Conservation (phyloP, 1,284 basidiomycete species). For the Microbotryomycetes sp. region DNA sequence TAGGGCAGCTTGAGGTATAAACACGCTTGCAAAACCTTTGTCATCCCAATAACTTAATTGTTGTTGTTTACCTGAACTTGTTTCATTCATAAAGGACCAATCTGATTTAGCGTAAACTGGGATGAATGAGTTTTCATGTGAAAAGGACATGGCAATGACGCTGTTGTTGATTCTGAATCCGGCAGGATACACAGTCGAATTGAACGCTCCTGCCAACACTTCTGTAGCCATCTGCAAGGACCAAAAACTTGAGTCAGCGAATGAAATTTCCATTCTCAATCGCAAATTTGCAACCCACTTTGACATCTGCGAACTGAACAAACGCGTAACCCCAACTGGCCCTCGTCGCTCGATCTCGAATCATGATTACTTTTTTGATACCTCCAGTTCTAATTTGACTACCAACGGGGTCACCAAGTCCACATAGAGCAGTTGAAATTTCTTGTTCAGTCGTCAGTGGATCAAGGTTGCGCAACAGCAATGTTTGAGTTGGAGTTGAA, state of each 20-base stretch:
- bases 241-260: background rate
- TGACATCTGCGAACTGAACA: slow-evolving; percentile 75
- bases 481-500: slow-evolving; percentile 56
- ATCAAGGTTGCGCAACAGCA: slow-evolving; percentile 81
- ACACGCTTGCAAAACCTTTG: slow-evolving; percentile 32
- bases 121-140: slow-evolving; percentile 35
- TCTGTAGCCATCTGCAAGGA: slow-evolving; percentile 31
- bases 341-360: slow-evolving; percentile 75
- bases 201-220: slow-evolving; percentile 30
- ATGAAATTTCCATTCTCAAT: background rate
- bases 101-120: slow-evolving; percentile 34
- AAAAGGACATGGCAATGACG: slow-evolving; percentile 32
- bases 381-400: slow-evolving; percentile 64
- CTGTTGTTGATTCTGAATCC: slow-evolving; percentile 35
- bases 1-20: slow-evolving; percentile 12
- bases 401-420: slow-evolving; percentile 52
- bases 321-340: slow-evolving; percentile 87
- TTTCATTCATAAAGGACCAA: slow-evolving; percentile 33
- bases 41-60: slow-evolving; percentile 37
- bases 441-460: slow-evolving; percentile 62
- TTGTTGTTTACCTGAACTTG: slow-evolving; percentile 18
- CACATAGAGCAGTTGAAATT: slow-evolving; percentile 44
- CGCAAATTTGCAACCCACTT: slow-evolving; percentile 50
- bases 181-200: slow-evolving; percentile 28
- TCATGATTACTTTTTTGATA: slow-evolving; percentile 74